Conservation (phyloP, 2,329 filamentous ascomycete species). For the Sclerotinia sclerotiorum region DNA sequence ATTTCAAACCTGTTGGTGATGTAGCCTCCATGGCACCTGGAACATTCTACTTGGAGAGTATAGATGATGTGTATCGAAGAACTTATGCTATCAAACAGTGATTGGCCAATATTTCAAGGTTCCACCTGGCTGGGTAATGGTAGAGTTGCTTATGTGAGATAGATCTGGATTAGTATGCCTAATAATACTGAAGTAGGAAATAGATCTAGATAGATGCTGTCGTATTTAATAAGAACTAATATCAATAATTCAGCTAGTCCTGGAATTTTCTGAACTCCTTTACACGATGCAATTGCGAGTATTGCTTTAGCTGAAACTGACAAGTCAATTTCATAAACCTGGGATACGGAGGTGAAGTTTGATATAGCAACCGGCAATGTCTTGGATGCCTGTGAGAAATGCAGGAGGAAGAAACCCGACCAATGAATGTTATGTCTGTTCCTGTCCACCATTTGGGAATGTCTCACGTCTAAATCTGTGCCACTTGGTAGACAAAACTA, state of each 20-base stretch:
- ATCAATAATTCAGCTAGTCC: not conserved
- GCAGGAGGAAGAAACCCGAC: not conserved
- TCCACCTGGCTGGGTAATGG: not conserved
- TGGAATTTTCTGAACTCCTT: not conserved
- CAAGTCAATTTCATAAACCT: not conserved
- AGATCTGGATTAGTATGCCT: not conserved
- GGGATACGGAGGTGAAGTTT: not conserved
- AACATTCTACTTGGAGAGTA: not conserved
- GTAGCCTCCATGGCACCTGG: not conserved
- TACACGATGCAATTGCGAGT: not conserved
- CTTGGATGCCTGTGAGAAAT: not conserved
- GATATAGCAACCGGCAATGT: not conserved
- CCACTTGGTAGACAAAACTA: not conserved
- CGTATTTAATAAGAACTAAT: not conserved
- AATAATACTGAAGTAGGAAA: not conserved
- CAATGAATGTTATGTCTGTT: not conserved
- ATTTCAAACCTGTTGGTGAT: not conserved
- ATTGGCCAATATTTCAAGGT: not conserved
- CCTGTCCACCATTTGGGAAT: not conserved
- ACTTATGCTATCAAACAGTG: not conserved
- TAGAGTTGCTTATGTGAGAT: not conserved
- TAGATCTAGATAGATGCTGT: not conserved
- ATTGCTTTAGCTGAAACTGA: not conserved
- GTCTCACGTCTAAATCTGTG: not conserved
- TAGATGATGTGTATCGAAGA: not conserved